These are phyloP conservation scores for Priceomyces haplophilus DNA, from an alignment of 805 yeast species.

Conservation along the genomic window DNA sequence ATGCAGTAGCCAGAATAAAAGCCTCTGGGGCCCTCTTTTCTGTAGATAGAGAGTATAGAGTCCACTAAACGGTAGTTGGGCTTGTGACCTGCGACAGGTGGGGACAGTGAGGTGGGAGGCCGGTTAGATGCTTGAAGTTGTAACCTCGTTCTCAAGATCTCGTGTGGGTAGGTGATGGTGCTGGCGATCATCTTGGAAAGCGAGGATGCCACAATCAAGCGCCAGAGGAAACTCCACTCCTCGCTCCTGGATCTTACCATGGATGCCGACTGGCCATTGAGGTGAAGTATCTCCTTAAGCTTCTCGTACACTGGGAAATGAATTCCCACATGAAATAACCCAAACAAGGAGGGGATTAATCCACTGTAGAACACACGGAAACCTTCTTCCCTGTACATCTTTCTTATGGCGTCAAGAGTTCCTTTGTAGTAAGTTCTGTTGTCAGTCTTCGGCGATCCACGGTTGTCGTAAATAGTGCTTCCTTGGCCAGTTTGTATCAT, in stretches of 20 bases:
- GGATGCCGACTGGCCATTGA: background rate
- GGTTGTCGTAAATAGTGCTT: slow-evolving; percentile 27
- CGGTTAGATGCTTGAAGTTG: slow-evolving; percentile 53
- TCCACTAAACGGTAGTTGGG: slow-evolving; percentile 20
- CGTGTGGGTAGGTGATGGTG: slow-evolving; percentile 90
- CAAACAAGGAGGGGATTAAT: slow-evolving; percentile 83
- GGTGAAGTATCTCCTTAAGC: slow-evolving; percentile 52
- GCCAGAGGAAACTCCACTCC: slow-evolving; percentile 19
- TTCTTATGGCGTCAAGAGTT: slow-evolving; percentile 77
- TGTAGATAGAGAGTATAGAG: slow-evolving; percentile 42
- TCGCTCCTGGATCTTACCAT: background rate
- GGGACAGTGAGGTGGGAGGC: slow-evolving; percentile 13
- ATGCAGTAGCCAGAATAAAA: slow-evolving; percentile 88
- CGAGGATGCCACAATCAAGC: slow-evolving; percentile 59
- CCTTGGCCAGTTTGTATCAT: slow-evolving; percentile 74
- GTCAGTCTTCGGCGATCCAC: slow-evolving; percentile 5
- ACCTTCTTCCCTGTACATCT: slow-evolving; percentile 81
- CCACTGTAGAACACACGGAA: slow-evolving; percentile 81
- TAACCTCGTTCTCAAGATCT: slow-evolving; percentile 85
- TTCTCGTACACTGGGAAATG: slow-evolving; percentile 93
- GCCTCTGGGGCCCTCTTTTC: slow-evolving; percentile 72
- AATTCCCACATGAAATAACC: slow-evolving; percentile 89
- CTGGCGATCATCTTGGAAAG: slow-evolving; percentile 86
- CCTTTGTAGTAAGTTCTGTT: slow-evolving; percentile 55
- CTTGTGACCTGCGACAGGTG: slow-evolving; percentile 5